These are phyloP conservation scores for Kalmusia sp. DNA, from an alignment of 2,329 filamentous ascomycete genomes.

Conservation along the genomic window DNA sequence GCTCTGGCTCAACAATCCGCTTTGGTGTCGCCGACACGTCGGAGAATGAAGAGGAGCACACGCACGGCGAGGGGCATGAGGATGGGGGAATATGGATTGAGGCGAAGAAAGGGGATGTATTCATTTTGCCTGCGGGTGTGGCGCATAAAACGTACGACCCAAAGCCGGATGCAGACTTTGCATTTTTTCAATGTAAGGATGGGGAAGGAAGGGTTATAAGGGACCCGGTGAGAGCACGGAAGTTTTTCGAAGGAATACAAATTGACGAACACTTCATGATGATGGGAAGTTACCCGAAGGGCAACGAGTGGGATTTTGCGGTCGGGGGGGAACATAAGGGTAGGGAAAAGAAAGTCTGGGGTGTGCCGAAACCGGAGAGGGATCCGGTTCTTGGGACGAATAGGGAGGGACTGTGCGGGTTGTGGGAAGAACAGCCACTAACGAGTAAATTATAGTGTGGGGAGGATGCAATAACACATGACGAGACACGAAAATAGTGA, in stretches of 20 bases:
- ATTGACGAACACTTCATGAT: slow-evolving; percentile 58
- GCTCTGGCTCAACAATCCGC: slow-evolving; percentile 58
- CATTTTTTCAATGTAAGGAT: slow-evolving; percentile 55
- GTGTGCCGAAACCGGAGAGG: slow-evolving; percentile 50
- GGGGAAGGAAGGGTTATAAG: slow-evolving; percentile 13
- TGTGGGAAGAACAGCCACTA: slow-evolving; percentile 36
- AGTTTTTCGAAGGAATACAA: slow-evolving; percentile 45
- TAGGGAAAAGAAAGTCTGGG: slow-evolving; percentile 54
- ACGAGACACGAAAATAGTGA: too few species aligned
- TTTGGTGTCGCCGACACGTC: slow-evolving; percentile 62
- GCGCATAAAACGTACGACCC: slow-evolving; percentile 62
- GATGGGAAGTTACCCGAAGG: slow-evolving; percentile 64
- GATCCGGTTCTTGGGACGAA: slow-evolving; percentile 58
- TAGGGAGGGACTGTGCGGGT: slow-evolving; percentile 45
- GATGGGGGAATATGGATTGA: slow-evolving; percentile 58
- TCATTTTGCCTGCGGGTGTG: slow-evolving; percentile 64
- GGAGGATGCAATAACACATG: not conserved
- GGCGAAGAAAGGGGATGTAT: slow-evolving; percentile 63
- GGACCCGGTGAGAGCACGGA: slow-evolving; percentile 41
- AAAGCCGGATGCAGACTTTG: slow-evolving; percentile 46
- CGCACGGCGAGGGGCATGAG: slow-evolving; percentile 51
- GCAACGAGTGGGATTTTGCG: slow-evolving; percentile 59
- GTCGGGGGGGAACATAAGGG: slow-evolving; percentile 54
- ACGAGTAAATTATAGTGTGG: not conserved
- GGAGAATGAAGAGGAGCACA: slow-evolving; percentile 49